Evolutionary conservation across 805 yeast species (phyloP), one percentile per base, ranked within the genome.

Genomic region (Wickerhamiella siamensis): DNA sequence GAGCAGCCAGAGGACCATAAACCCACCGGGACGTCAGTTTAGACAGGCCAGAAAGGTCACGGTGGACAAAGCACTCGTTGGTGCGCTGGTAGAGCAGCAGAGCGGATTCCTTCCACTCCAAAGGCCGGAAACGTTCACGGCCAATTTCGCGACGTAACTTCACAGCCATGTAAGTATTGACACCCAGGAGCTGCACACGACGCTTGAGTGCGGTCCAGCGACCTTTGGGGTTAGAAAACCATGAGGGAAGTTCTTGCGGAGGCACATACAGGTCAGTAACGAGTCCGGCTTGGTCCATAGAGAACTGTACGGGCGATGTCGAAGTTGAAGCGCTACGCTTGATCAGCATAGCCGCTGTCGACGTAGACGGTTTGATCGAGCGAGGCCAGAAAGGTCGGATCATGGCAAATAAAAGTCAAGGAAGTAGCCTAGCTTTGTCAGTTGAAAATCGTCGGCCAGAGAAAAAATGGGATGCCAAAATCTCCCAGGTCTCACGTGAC

Each of bases 81-180:
- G 83, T 79, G 43, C 73, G 72, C 22, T 79, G 80, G 58, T 76
- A 86, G 39, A 66, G 67, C 51, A 83, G 83, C 51, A 87, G 75
- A 5, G 94, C 94, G 24, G 70, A 70, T 60, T 84, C 88, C 59
- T 82, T 83, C 95, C 95, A 87, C 45, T 76, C 71, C 17, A 75
- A 57, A 49, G 79, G 79, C 34, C 46, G 51, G 49, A 52, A 52
- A 16, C 48, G 41, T 9, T 41, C 51, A 15, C 46, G 39, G 19
- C 56, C 56, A 15, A 52, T 35, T 20, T 51, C 55, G 5, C 52
- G 45, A 10, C 56, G 51, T 33, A 52, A 38, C 38, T 51, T 51
- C 18, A 52, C 48, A 2, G 53, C 56, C 54, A 51, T 50, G 26
- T 47, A 52, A 3, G 56, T 52, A 35, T 52, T 52, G 29, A 52